Evolutionary conservation across 2,329 filamentous ascomycete species (phyloP), one percentile per base, ranked within the genome.

Genomic region (Penicillium sp.): DNA sequence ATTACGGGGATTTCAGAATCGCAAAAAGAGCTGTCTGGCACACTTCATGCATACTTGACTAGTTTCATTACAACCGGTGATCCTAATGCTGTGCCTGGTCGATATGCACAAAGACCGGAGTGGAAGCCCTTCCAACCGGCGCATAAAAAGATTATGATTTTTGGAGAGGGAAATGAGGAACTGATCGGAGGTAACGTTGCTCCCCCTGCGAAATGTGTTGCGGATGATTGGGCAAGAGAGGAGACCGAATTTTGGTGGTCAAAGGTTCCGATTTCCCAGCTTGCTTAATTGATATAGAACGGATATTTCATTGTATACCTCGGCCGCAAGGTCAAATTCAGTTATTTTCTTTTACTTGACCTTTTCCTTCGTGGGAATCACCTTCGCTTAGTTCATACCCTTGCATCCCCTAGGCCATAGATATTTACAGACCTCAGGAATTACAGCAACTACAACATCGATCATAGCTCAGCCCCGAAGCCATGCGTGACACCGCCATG

Each of bases 111-210:
- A 2, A 59, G 66, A 15, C 71, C 72, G 0, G 49, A 45, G 15
- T 75, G 73, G 73, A 56, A 64, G 28, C 33, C 52, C 0, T 75
- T 72, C 48, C 40, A 56, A 4, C 49, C 54, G 0, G 60, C 60
- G 1, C 59, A 64, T 34, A 61, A 61, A 0, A 54, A 60, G 22
- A 68, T 71, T 0, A 73, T 77, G 72, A 52, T 73, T 0, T 65
- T 77, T 21, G 75, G 75, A 0, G 64, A 72, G 32, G 75, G 69
- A 0, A 77, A 77, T 54, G 70, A 77, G 55, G 75, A 77, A 53
- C 60, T 72, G 7, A 72, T 72, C 38, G 74, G 75, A 0, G 75
- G 75, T 0, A 53, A 57, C 3, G 44, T 56, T 19, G 73, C 70
- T 1, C 60, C 68, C 21, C 56, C 72, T 6, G 73, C 75, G 3